Conservation (phyloP, 1,139 yeast species). For the Debaryomycetaceae sp. region DNA sequence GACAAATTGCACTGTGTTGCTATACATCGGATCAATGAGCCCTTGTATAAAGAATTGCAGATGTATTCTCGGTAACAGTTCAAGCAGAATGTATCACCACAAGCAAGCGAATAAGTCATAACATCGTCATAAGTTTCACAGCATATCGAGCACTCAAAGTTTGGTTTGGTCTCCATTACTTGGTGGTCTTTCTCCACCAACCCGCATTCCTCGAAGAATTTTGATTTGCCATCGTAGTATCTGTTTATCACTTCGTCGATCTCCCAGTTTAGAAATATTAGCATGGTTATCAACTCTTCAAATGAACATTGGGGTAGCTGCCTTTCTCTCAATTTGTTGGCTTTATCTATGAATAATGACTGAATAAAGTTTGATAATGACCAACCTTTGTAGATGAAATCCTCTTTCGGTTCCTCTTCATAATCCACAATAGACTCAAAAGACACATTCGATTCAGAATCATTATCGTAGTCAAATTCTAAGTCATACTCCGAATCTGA, state of each 20-base stretch:
- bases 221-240: conserved; percentile 53
- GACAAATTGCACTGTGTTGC: conserved; percentile 34
- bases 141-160: conserved; percentile 63
- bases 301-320: conserved; percentile 30
- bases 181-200: conserved; percentile 20
- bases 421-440: conserved; percentile 11
- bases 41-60: conserved; percentile 45
- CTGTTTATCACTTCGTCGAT: conserved; percentile 66
- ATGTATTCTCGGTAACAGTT: conserved; percentile 66
- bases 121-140: conserved; percentile 49
- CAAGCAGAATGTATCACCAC: conserved; percentile 69
- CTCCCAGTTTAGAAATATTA: conserved; percentile 70
- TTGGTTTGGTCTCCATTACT: conserved; percentile 15
- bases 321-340: conserved; percentile 16
- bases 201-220: conserved; percentile 49
- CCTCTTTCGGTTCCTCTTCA: conserved; percentile 17
- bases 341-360: conserved; percentile 15
- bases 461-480: conserved; percentile 19
- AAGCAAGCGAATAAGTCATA: conserved; percentile 52
- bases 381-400: conserved; percentile 28
- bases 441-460: conserved; percentile 14
- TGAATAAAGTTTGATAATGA: conserved; percentile 22
- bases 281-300: conserved; percentile 47
- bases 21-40: conserved; percentile 67
- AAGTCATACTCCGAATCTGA: conserved; percentile 14